Conservation (phyloP, 2,329 filamentous ascomycete genomes). For the Botrytis galanthina region DNA sequence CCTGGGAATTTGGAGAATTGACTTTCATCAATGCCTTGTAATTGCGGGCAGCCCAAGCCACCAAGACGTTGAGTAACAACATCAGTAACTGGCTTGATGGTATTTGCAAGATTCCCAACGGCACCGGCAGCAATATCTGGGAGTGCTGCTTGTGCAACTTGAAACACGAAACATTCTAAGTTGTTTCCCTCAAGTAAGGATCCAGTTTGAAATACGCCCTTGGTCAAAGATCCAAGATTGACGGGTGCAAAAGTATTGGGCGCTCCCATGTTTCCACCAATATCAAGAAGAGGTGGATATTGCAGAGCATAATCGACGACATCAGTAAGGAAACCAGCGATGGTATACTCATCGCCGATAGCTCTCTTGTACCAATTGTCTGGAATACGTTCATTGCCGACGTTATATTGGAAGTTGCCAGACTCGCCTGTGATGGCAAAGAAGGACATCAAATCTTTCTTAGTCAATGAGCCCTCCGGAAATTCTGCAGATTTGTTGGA, state of each 20-base stretch:
- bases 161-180: slow-evolving; percentile 45
- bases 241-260: slow-evolving; percentile 53
- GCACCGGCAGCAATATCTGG: slow-evolving; percentile 42
- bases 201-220: slow-evolving; percentile 46
- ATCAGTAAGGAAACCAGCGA: slow-evolving; percentile 43
- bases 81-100: slow-evolving; percentile 6
- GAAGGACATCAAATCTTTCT: slow-evolving; percentile 37
- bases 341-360: slow-evolving; percentile 40
- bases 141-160: slow-evolving; percentile 42
- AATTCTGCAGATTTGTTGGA: slow-evolving; percentile 32
- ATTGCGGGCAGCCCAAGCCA: slow-evolving; percentile 21
- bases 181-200: slow-evolving; percentile 49
- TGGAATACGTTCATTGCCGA: slow-evolving; percentile 17
- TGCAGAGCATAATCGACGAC: slow-evolving; percentile 40
- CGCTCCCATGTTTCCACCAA: slow-evolving; percentile 53
- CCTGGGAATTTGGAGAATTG: background rate
- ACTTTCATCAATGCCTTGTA: slow-evolving; percentile 7
- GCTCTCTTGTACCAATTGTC: slow-evolving; percentile 19
- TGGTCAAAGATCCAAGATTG: slow-evolving; percentile 44
- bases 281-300: slow-evolving; percentile 46
- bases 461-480: slow-evolving; percentile 42
- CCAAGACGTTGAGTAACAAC: background rate
- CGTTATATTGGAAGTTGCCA: slow-evolving; percentile 19
- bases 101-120: background rate
- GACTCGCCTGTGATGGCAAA: slow-evolving; percentile 31